phyloP scores from a whole-genome alignment of 176 grass and related monocot genomes.

The Typha latifolia region DNA sequence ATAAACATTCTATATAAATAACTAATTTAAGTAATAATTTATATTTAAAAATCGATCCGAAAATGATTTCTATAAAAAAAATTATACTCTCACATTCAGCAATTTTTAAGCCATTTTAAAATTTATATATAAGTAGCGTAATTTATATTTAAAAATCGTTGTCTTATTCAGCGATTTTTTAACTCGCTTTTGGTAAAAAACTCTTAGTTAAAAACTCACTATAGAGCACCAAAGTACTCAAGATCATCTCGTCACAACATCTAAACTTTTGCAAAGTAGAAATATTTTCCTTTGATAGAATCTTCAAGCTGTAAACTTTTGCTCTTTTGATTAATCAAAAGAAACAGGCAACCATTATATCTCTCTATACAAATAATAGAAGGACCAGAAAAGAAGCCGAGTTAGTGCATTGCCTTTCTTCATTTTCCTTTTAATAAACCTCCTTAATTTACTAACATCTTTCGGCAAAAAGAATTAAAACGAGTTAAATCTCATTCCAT shows the following conservation, averaged over 20 bases:
- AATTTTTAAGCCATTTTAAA: too few species aligned
- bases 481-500: conserved; percentile 4
- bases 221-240: background rate
- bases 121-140: too few species aligned
- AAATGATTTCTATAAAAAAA: too few species aligned
- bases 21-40: too few species aligned
- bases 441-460: background rate
- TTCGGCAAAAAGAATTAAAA: background rate
- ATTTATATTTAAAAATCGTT: too few species aligned
- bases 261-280: background rate
- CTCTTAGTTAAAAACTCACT: too few species aligned
- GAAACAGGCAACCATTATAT: background rate
- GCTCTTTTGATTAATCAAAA: background rate
- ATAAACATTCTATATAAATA: too few species aligned
- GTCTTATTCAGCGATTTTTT: too few species aligned
- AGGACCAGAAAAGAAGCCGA: background rate
- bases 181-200: too few species aligned
- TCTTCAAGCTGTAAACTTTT: background rate
- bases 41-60: too few species aligned
- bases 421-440: background rate
- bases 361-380: background rate
- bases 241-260: background rate
- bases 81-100: too few species aligned
- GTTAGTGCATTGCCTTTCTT: background rate
- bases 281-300: background rate